Conservation (phyloP, 2,329 filamentous ascomycete genomes). For the Lasiodiplodia gonubiensis region DNA sequence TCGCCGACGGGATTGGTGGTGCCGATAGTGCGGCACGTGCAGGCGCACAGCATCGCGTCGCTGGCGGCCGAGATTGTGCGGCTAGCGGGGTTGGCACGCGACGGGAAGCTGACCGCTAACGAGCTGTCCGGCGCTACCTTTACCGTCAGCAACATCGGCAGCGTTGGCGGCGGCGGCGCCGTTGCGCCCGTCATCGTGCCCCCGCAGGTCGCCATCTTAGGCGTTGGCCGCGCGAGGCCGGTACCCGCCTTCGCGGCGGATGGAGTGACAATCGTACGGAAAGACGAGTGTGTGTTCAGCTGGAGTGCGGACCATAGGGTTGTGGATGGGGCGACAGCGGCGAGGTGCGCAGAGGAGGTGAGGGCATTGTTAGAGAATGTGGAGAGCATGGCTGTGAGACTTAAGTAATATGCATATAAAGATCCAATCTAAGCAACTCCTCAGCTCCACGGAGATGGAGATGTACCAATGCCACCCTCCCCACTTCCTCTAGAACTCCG, state of each 20-base stretch:
- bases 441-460: too few species aligned
- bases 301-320: slow-evolving; percentile 97
- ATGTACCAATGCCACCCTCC: too few species aligned
- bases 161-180: slow-evolving; percentile 90
- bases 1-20: slow-evolving; percentile 87
- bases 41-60: slow-evolving; percentile 73
- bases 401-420: slow-evolving; percentile 59
- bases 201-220: slow-evolving; percentile 89
- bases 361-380: slow-evolving; percentile 80
- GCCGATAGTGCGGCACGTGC: slow-evolving; percentile 87
- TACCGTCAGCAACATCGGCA: slow-evolving; percentile 95
- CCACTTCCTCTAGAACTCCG: too few species aligned
- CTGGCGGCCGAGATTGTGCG: slow-evolving; percentile 78
- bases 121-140: slow-evolving; percentile 90
- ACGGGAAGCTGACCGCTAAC: slow-evolving; percentile 73
- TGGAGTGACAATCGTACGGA: slow-evolving; percentile 66
- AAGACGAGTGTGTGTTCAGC: slow-evolving; percentile 86
- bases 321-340: slow-evolving; percentile 93
- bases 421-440: too few species aligned
- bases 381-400: slow-evolving; percentile 82
- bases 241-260: slow-evolving; percentile 75
- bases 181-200: slow-evolving; percentile 90
- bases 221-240: slow-evolving; percentile 78
- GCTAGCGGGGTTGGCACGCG: slow-evolving; percentile 73
- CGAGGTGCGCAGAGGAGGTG: slow-evolving; percentile 84